Evolutionary conservation across 2,329 filamentous ascomycete genomes (phyloP), one percentile per base, ranked within the genome.

Genomic region (Conoideocrella luteorostrata): DNA sequence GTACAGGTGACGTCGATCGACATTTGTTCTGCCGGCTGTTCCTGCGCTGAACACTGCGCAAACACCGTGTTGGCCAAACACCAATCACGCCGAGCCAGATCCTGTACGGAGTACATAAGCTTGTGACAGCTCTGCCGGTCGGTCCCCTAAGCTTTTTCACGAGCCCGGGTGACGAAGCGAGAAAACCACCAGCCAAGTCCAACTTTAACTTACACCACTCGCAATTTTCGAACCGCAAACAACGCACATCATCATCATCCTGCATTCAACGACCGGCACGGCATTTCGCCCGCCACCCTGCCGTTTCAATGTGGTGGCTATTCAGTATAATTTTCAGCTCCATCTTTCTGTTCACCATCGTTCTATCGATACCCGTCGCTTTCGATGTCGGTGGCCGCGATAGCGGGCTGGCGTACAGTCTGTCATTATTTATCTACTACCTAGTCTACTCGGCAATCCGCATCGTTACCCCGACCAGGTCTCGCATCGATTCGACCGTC

Each of bases 331-430:
- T 90, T 56, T 88, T 88, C 60, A 88, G 88, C 68, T 75, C 84
- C 61, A 68, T 88, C 67, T 97, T 96, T 70, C 82, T 97, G 57
- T 77, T 90, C 67, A 86, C 86, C 68, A 89, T 96, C 65, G 82
- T 97, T 61, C 86, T 97, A 62, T 95, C 89, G 50, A 93, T 98
- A 62, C 93, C 93, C 49, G 83, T 98, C 62, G 88, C 91, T 58
- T 97, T 97, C 71, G 93, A 98, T 78, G 91, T 97, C 59, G 93
- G 93, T 62, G 93, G 93, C 50, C 84, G 88, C 58, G 90, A 93
- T 56, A 95, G 89, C 60, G 93, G 93, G 47, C 76, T 98, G 59
- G 91, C 89, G 50, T 97, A 94, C 71, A 96, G 89, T 61, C 78
- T 97, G 43, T 81, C 86, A 38, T 79, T 97, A 43, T 90, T 91